A percentile compares a stretch with the other conserved stretches of the same genome.
These are phyloP conservation scores for Lentinula guzmanii DNA, from an alignment of 768 basidiomycete species.

Conservation along the genomic window DNA sequence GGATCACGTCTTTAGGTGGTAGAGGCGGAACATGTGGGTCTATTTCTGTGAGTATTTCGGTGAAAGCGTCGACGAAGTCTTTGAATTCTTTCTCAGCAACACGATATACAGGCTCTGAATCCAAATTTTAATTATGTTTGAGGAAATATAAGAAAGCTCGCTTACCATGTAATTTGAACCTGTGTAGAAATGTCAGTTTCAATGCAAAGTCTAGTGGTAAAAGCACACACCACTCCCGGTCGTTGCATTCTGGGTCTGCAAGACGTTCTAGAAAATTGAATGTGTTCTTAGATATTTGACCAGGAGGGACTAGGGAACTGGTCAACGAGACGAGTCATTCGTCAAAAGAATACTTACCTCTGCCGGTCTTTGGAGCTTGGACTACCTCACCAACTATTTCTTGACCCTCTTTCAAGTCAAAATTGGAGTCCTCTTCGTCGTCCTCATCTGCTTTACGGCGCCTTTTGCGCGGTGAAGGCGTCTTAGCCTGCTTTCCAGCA, in stretches of 20 bases:
- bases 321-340: not conserved
- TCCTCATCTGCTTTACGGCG: slow-evolving; percentile 25
- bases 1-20: slow-evolving; percentile 57
- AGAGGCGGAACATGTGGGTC: slow-evolving; percentile 84
- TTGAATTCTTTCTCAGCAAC: slow-evolving; percentile 88
- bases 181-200: slow-evolving; percentile 18
- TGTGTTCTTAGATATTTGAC: slow-evolving; percentile 82
- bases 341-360: slow-evolving; percentile 38
- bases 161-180: slow-evolving; percentile 80
- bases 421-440: slow-evolving; percentile 31
- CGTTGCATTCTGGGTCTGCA: slow-evolving; percentile 72
- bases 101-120: slow-evolving; percentile 68
- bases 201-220: not conserved
- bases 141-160: not conserved
- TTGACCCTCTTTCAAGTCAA: slow-evolving; percentile 56
- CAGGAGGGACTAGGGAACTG: slow-evolving; percentile 61
- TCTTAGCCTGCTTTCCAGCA: slow-evolving; percentile 11
- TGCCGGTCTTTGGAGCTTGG: slow-evolving; percentile 78
- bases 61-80: slow-evolving; percentile 70
- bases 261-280: slow-evolving; percentile 70
- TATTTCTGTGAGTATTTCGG: slow-evolving; percentile 56
- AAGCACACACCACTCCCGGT: slow-evolving; percentile 66
- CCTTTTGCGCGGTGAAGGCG: slow-evolving; percentile 19
- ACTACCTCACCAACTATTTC: slow-evolving; percentile 72
- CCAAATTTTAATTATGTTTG: not conserved